Evolutionary conservation across 2,329 filamentous ascomycete genomes (phyloP), one percentile per base, ranked within the genome.

Genomic region (Trichoderma gracile): DNA sequence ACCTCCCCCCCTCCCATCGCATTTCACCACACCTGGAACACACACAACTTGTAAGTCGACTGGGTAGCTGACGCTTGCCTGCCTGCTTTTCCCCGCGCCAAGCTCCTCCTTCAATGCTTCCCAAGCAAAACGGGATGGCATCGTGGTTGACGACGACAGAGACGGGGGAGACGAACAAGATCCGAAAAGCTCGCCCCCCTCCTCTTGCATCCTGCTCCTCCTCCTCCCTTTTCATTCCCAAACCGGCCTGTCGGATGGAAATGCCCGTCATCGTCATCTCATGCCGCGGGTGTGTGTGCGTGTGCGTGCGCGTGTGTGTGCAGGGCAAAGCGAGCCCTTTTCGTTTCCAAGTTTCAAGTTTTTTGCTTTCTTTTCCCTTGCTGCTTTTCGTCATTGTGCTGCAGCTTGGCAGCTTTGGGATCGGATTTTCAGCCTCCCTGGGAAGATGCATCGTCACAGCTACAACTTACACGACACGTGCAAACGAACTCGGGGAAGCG

Each of bases 81-180:
- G 30, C 30, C 50, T 59, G 30, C 56, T 33, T 58, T 65, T 65
- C 63, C 63, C 63, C 63, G 63, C 63, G 63, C 63, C 55, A 65
- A 65, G 49, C 33, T 38, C 33, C 33, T 12, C 30, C 8, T 30
- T 30, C 33, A 38, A 14, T 38, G 10, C 10, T 38, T 38, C 33
- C 33, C 33, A 38, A 38, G 33, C 33, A 38, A 33, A 33, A 38
- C 10, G 33, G 33, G 33, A 38, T 38, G 33, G 33, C 33, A 38
- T 38, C 33, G 59, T 42, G 59, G 27, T 50, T 53, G 52, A 56
- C 55, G 60, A 63, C 50, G 42, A 30, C 60, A 49, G 23, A 47
- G 25, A 33, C 8, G 9, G 30, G 12, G 2, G 9, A 9, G 40
- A 25, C 47, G 38, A 30, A 53, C 12, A 23, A 40, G 21, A 53